Conservation (phyloP, 2,329 filamentous ascomycete genomes). For the Metarhizium rileyi region DNA sequence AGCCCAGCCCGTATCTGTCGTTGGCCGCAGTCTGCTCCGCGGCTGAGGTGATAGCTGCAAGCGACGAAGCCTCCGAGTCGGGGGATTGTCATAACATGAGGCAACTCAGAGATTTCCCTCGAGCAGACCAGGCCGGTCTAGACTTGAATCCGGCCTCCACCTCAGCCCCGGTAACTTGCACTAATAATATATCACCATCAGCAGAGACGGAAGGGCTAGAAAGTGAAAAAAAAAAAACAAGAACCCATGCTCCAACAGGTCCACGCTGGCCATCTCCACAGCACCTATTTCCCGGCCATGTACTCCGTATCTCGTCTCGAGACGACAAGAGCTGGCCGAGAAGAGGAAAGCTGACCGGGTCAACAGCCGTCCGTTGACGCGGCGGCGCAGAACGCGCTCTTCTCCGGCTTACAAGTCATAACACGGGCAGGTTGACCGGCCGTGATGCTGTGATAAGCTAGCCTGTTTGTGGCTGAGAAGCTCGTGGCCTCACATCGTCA, state of each 20-base stretch:
- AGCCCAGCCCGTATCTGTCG: not conserved
- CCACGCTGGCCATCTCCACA: not conserved
- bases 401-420: not conserved
- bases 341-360: not conserved
- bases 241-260: not conserved
- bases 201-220: not conserved
- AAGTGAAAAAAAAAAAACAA: not conserved
- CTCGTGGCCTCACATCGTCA: not conserved
- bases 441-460: not conserved
- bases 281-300: not conserved
- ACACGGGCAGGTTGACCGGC: not conserved
- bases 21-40: not conserved
- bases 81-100: not conserved
- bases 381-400: not conserved
- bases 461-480: not conserved
- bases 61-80: not conserved
- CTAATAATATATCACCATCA: not conserved
- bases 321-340: not conserved
- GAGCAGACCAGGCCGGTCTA: not conserved
- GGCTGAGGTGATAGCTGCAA: not conserved
- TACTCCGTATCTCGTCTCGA: not conserved
- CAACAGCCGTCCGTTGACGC: not conserved
- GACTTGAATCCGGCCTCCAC: no score
- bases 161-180: not conserved
- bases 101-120: not conserved